A percentile compares a stretch with the other conserved stretches of the same genome.
phyloP scores from a whole-genome alignment of 208 protist genomes.

The Porcisia hertigi region DNA sequence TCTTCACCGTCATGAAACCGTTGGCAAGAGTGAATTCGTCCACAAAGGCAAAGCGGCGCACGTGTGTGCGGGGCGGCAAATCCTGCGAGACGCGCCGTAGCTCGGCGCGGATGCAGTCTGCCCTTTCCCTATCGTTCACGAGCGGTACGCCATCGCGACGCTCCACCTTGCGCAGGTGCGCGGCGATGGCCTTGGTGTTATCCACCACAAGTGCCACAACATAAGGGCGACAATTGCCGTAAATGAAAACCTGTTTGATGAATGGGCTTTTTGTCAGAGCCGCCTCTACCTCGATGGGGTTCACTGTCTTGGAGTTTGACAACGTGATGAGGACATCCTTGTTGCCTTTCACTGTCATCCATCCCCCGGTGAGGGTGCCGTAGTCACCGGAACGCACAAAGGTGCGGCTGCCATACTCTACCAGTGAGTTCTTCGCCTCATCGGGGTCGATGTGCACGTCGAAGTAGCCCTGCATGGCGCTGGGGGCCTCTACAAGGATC shows the following conservation, averaged over 20 bases:
- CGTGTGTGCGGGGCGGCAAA: constrained; percentile 77
- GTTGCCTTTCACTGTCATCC: constrained; percentile 85
- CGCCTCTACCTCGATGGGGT: constrained; percentile 81
- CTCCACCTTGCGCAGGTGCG: constrained; percentile 86
- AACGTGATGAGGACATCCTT: constrained; percentile 87
- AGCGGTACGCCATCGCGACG: constrained; percentile 89
- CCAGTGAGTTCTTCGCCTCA: constrained; percentile 83
- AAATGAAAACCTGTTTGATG: constrained; percentile 86
- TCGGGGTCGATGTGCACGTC: constrained; percentile 89
- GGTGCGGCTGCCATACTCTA: constrained; percentile 87
- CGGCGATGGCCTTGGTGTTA: constrained; percentile 83
- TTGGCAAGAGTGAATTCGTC: constrained; percentile 91
- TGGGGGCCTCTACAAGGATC: constrained; percentile 83
- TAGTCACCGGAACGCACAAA: constrained; percentile 92
- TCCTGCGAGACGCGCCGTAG: constrained; percentile 77
- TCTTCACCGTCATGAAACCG: constrained; percentile 90
- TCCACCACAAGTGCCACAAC: constrained; percentile 82
- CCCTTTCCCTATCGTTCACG: constrained; percentile 89
- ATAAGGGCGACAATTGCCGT: constrained; percentile 75
- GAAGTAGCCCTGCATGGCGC: constrained; percentile 93
- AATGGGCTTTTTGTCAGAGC: constrained; percentile 82
- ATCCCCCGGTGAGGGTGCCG: constrained; percentile 81
- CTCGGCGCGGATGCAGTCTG: constrained; percentile 86
- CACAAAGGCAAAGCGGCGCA: constrained; percentile 90
- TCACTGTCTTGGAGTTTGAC: constrained; percentile 75